A percentile compares a stretch with the other conserved stretches of the same genome.
Evolutionary conservation across 106 monocot genomes (phyloP).

Genomic region (Dioscorea alata): DNA sequence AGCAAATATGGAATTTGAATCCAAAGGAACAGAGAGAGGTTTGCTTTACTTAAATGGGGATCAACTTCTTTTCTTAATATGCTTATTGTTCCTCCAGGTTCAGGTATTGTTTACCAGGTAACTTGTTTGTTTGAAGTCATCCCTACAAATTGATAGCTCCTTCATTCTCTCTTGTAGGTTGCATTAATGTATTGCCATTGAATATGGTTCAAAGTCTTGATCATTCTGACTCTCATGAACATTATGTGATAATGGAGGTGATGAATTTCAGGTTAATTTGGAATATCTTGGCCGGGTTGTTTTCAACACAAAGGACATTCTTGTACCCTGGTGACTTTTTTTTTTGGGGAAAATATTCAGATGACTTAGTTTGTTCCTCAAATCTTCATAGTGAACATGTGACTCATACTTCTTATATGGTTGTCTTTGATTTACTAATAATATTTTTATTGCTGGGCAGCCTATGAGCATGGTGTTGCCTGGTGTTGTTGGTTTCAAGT

Average conservation of each 20-base stretch:
- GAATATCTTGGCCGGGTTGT: slow-evolving; percentile 97
- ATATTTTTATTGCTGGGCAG: slow-evolving; percentile 19
- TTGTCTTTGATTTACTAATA: too few relatives aligned
- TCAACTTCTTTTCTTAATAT: slow-evolving; percentile 86
- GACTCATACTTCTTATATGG: too few relatives aligned
- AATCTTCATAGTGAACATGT: too few relatives aligned
- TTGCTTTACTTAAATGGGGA: slow-evolving; percentile 98
- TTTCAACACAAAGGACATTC: slow-evolving; percentile 61
- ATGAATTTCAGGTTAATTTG: slow-evolving; percentile 70
- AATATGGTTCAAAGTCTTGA: too few relatives aligned
- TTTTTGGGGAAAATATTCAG: too few relatives aligned
- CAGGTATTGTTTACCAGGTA: slow-evolving; percentile 98
- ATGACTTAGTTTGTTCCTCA: too few relatives aligned
- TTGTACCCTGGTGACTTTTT: slow-evolving; percentile 58
- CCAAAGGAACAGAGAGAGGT: slow-evolving; percentile 84
- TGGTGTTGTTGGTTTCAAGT: slow-evolving; percentile 84
- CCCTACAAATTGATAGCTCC: too few relatives aligned
- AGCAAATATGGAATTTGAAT: slow-evolving; percentile 88
- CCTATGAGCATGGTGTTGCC: slow-evolving; percentile 95
- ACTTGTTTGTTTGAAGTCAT: background rate
- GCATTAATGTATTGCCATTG: too few relatives aligned
- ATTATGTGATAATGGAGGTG: background rate
- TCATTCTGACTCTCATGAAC: too few relatives aligned
- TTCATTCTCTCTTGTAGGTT: too few relatives aligned
- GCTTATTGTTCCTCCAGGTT: slow-evolving; percentile 98